Base-by-base conservation (phyloP, 2,329 filamentous ascomycete species). In the Colletotrichum lupini region DNA sequence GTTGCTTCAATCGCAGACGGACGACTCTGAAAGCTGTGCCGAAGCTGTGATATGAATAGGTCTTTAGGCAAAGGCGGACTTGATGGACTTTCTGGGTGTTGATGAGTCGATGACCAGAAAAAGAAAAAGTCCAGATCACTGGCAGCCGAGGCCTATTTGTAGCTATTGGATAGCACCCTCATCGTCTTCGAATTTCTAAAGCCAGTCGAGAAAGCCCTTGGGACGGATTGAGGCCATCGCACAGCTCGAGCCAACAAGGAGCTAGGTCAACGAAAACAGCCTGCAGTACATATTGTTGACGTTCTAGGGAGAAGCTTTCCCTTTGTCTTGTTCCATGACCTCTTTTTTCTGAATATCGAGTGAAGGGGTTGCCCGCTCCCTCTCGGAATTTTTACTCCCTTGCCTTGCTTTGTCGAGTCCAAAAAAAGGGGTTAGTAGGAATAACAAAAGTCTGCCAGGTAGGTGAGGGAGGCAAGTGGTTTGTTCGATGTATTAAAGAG, bases 141-240 rank as follows among this genome's bases (percentile, higher is more conserved):
- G 42, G 19, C 7, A n/a, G 4, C 7, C 4, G 42, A 8, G 8
- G 42, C 42, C 2, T n/a, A 49, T 6, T 49, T 49, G 16, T 49
- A 49, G 19, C 19, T 49, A n/a, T 49, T 49, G 42, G 42, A 16
- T 1, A 46, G 19, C 16, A 3, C 19, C 42, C 16, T 46, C 1
- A 16, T 3, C 5, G 42, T 19, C 5, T n/a, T n/a, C 4, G 3
- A 2, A 4, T 19, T 9, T n/a, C 1, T 4, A 19, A n/a, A 3
- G 16, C 42, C 1, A 9, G 42, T n/a, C 8, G 42, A 49, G 42
- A 46, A 7, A 46, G 7, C 42, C 42, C 3, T 49, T n/a, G 42
- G 0, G 42, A 8, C 19, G 42, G 19, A 49, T n/a, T n/a, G 42
- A 8, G 42, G 7, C 3, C 42, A 11, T 49, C 19, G 1, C 42